These are phyloP conservation scores for Alternaria viburni DNA, from an alignment of 2,329 filamentous ascomycete genomes.

Conservation along the genomic window DNA sequence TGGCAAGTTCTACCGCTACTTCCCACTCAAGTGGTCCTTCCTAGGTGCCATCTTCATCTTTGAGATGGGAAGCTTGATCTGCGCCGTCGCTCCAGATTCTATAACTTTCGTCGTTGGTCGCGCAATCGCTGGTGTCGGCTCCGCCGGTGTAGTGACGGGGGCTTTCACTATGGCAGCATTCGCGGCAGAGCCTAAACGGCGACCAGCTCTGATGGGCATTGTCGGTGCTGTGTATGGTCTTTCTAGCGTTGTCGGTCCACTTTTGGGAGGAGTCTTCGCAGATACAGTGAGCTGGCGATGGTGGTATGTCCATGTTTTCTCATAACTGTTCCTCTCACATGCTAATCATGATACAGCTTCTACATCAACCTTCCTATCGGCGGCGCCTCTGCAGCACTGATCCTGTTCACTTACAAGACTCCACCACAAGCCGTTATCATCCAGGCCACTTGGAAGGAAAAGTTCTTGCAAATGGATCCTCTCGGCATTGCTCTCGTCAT, in stretches of 20 bases:
- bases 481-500: conserved; percentile 51
- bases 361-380: conserved; percentile 55
- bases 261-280: conserved; percentile 51
- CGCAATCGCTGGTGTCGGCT: conserved; percentile 49
- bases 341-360: conserved; percentile 19
- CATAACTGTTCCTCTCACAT: background rate
- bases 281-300: conserved; percentile 49
- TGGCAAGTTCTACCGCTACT: conserved; percentile 57
- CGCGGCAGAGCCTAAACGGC: conserved; percentile 48
- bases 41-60: conserved; percentile 53
- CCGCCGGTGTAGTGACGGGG: conserved; percentile 41
- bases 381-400: conserved; percentile 42
- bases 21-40: conserved; percentile 48
- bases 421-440: conserved; percentile 26
- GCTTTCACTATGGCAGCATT: conserved; percentile 53
- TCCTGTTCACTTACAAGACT: conserved; percentile 40
- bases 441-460: conserved; percentile 39
- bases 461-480: conserved; percentile 55
- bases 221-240: conserved; percentile 48
- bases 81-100: conserved; percentile 50
- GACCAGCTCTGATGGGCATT: conserved; percentile 47
- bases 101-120: conserved; percentile 49
- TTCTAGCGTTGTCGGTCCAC: conserved; percentile 48
- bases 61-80: conserved; percentile 62
- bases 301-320: conserved; percentile 27